phyloP scores from a whole-genome alignment of 495 filamentous ascomycete genomes.

The Chaetomidium leptoderma region DNA sequence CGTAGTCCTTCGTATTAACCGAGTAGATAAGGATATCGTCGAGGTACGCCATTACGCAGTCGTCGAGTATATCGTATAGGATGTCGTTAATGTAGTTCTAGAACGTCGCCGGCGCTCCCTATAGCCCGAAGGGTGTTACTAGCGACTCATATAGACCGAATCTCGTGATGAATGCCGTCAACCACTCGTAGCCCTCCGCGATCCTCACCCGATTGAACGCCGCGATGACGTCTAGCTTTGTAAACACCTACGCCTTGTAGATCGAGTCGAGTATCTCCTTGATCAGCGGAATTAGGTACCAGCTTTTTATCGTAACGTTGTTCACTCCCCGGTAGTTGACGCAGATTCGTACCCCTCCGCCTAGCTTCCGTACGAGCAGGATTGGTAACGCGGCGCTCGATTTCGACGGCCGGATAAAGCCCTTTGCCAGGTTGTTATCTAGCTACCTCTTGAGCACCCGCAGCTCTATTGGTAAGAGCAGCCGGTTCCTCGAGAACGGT shows the following conservation, averaged over 20 bases:
- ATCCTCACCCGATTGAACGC: background rate
- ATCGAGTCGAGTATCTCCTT: background rate
- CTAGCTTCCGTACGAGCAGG: background rate
- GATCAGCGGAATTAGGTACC: background rate
- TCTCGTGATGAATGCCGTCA: background rate
- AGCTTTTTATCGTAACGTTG: background rate
- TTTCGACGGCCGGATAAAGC: background rate
- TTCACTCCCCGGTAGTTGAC: background rate
- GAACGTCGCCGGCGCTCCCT: background rate
- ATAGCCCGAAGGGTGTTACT: background rate
- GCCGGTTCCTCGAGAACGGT: background rate
- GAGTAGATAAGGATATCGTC: conserved; percentile 1
- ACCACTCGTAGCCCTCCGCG: background rate
- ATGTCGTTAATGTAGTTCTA: background rate
- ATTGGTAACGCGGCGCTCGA: background rate
- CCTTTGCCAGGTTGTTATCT: background rate
- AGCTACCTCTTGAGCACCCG: background rate
- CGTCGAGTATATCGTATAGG: background rate
- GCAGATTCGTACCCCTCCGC: background rate
- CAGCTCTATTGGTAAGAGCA: background rate
- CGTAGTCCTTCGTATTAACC: background rate
- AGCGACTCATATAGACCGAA: background rate
- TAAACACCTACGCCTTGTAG: background rate
- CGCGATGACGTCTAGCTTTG: background rate
- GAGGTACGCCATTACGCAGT: background rate